Conservation (phyloP, 1,139 yeast genomes). For the Diutina neorugosa region DNA sequence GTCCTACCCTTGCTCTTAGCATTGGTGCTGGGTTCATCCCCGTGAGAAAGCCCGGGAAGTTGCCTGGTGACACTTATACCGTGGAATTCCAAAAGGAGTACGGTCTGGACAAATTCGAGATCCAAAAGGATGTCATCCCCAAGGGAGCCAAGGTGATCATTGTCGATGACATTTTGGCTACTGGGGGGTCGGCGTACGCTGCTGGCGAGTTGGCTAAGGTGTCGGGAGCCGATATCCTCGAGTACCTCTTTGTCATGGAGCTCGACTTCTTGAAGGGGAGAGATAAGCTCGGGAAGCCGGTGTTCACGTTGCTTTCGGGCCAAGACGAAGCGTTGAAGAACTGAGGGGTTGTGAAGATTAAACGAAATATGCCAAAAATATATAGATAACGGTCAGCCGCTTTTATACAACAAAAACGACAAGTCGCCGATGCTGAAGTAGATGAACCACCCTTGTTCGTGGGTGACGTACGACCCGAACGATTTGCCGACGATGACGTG, state of each 20-base stretch:
- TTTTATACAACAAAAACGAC: slow-evolving; percentile 76
- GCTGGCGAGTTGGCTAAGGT: slow-evolving; percentile 76
- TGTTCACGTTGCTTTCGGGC: slow-evolving; percentile 77
- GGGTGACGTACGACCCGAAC: slow-evolving; percentile 91
- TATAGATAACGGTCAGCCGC: slow-evolving; percentile 14
- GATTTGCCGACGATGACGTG: slow-evolving; percentile 90
- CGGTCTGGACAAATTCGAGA: slow-evolving; percentile 80
- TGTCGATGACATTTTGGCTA: slow-evolving; percentile 94
- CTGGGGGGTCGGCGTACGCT: slow-evolving; percentile 93
- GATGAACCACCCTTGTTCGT: slow-evolving; percentile 70
- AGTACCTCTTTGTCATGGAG: slow-evolving; percentile 84
- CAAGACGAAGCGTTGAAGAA: slow-evolving; percentile 27
- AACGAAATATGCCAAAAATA: background rate
- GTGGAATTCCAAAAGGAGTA: slow-evolving; percentile 85
- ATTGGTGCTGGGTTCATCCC: slow-evolving; percentile 88
- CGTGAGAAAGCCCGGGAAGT: slow-evolving; percentile 86
- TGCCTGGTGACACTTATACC: slow-evolving; percentile 71
- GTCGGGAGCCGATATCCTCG: slow-evolving; percentile 57
- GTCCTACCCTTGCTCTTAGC: slow-evolving; percentile 88
- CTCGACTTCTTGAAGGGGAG: slow-evolving; percentile 91
- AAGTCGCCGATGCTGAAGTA: slow-evolving; percentile 75
- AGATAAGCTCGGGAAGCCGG: slow-evolving; percentile 74
- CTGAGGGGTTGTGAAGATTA: background rate
- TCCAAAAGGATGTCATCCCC: slow-evolving; percentile 75
- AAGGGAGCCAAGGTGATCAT: slow-evolving; percentile 71